Base-by-base conservation (phyloP, 768 basidiomycete genomes). In the Psilocybe subaeruginosa region DNA sequence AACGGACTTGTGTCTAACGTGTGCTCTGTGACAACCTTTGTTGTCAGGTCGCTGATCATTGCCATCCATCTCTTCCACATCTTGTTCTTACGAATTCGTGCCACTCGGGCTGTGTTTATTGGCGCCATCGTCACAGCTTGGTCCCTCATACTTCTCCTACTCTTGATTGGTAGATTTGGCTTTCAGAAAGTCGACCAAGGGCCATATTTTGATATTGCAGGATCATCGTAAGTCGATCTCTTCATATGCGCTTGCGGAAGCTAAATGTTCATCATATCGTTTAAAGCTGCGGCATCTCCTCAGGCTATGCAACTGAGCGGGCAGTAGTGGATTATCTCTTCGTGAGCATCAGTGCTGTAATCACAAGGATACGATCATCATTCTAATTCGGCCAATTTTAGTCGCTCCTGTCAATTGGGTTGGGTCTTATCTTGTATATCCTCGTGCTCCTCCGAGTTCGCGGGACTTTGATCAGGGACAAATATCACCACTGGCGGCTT, bases 121-220 rank as follows among this genome's bases (percentile, higher is more conserved):
- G 45, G 69, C 3, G 67, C 71, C 0, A 67, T 82, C 23, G 45
- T 61, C 4, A 43, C 62, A 8, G 79, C 76, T 6, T 83, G 82
- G 82, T 27, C 58, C 7, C 48, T 75, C 6, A 66, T 81, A 1
- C 54, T 65, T 1, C 54, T 76, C 31, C 61, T 79, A 17, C 74
- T 78, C 11, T 17, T 72, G 3, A 64, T 81, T 30, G 81, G 81
- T 1, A 79, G 78, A 3, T 57, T 72, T 3, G 75, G 66, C 0
- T 68, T 82, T 33, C 71, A 79, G 61, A 74, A 60, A 2, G 50
- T 69, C 3, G 58, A 65, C 5, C 66, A 63, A 14, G 81, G 81
- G 0, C 73, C 78, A 0, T 83, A 80, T 63, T 83, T 79, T 59
- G 79, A 80, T 1, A 72, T 80, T 14, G 73, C 80, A 0, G 81